Evolutionary conservation across 2,329 filamentous ascomycete genomes (phyloP).

Genomic region (Alternaria angustiovoidea): DNA sequence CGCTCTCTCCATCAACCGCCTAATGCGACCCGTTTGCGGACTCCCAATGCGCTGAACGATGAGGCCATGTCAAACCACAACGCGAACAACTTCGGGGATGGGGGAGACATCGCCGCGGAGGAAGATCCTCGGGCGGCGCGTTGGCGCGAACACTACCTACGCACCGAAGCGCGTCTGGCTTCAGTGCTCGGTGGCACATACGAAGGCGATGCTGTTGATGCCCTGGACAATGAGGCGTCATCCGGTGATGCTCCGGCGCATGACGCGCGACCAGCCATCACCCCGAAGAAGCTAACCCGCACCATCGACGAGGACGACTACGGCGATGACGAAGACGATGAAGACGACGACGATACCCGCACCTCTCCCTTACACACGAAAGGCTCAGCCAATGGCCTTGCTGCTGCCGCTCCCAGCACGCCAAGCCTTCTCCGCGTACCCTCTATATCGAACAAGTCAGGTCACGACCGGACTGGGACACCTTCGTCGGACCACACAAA

Average conservation of each 20-base stretch:
- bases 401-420: conserved; percentile 65
- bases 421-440: conserved; percentile 70
- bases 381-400: conserved; percentile 61
- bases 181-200: conserved; percentile 70
- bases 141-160: conserved; percentile 80
- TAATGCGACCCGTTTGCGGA: conserved; percentile 51
- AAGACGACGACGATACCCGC: conserved; percentile 53
- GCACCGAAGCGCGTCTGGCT: conserved; percentile 78
- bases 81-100: conserved; percentile 48
- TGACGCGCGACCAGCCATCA: conserved; percentile 57
- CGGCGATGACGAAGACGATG: conserved; percentile 76
- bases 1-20: conserved; percentile 46
- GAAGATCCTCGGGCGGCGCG: conserved; percentile 60
- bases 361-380: conserved; percentile 61
- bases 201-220: conserved; percentile 33
- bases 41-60: conserved; percentile 56
- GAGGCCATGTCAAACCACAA: conserved; percentile 53
- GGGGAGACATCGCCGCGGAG: conserved; percentile 53
- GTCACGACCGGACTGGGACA: conserved; percentile 66
- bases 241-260: conserved; percentile 47
- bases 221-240: conserved; percentile 32
- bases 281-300: conserved; percentile 77
- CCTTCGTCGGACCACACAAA: conserved; percentile 67
- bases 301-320: conserved; percentile 87
- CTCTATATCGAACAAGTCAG: conserved; percentile 69